A percentile compares a stretch with the other conserved stretches of the same genome.
These are phyloP conservation scores for Corinectria fuckeliana DNA, from an alignment of 2,329 filamentous ascomycete genomes.

Conservation along the genomic window DNA sequence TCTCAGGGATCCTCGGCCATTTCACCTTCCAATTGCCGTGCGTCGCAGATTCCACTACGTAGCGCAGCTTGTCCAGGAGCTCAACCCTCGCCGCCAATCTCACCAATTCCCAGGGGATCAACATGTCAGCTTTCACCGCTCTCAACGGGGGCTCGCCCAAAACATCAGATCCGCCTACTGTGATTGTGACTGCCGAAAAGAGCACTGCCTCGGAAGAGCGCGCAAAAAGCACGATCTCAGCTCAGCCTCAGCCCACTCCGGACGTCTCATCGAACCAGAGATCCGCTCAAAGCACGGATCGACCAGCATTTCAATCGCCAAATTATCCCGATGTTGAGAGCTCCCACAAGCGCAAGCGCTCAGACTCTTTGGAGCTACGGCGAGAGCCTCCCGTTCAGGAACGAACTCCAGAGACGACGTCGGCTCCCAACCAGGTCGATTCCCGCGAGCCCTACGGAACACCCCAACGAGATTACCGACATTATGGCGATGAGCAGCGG, in stretches of 20 bases:
- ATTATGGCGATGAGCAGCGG: constrained; percentile 53
- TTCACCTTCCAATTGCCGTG: constrained; percentile 3
- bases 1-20: background rate
- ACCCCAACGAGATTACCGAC: constrained; percentile 53
- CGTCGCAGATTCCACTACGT: background rate
- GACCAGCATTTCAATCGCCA: constrained; percentile 49
- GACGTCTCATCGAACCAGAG: constrained; percentile 45
- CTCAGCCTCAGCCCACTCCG: constrained; percentile 36
- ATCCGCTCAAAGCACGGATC: constrained; percentile 49
- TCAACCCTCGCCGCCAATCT: constrained; percentile 1
- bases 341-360: constrained; percentile 73
- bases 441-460: constrained; percentile 52
- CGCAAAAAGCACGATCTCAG: constrained; percentile 33
- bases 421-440: constrained; percentile 43
- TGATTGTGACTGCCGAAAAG: constrained; percentile 39
- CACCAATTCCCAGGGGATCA: constrained; percentile 4
- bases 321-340: constrained; percentile 54
- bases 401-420: constrained; percentile 43
- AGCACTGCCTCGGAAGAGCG: constrained; percentile 44
- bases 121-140: constrained; percentile 60
- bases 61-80: constrained; percentile 1
- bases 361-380: constrained; percentile 62
- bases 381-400: constrained; percentile 46
- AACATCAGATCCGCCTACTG: constrained; percentile 44
- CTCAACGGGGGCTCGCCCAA: constrained; percentile 60